Evolutionary conservation across 2,329 filamentous ascomycete species (phyloP), one percentile per base, ranked within the genome.

Genomic region (Phaeosphaeriaceae sp.): DNA sequence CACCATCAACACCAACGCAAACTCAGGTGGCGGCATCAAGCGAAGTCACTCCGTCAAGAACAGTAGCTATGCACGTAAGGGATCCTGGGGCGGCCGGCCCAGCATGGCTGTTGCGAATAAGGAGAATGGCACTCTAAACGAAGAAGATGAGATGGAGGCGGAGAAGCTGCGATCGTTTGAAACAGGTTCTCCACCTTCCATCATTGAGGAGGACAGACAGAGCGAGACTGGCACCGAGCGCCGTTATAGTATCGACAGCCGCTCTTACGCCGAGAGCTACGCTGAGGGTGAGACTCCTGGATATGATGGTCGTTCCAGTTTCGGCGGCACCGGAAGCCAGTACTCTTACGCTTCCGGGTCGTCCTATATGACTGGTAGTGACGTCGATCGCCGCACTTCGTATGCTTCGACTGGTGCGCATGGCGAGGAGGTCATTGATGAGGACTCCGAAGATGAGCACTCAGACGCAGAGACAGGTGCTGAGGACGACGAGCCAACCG

Each of bases 21-120:
- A 56, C 40, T 76, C 77, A 48, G 79, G 77, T 24, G 72, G 81
- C 44, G 87, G 86, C 48, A 83, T 96, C 64, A 79, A 79, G 67
- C 76, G 78, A 33, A 77, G 74, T 54, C 77, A 80, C 47, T 78
- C 75, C 13, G 77, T 79, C 44, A 78, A 78, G 63, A 78, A 72
- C 1, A 72, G 69, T 50, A 66, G 62, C 36, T 71, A 73, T 42
- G 54, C 69, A 15, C 74, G 75, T 48, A 79, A 78, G 56, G 65
- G 66, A 2, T 77, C 75, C 2, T 79, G 77, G 76, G 69, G 66
- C 13, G 70, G 68, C 24, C 74, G 67, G 25, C 72, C 73, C 0
- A 76, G 67, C 50, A 66, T 60, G 41, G 67, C 62, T 11, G 61
- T 71, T 15, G 70, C 66, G 3, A 76, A 83, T 71, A 83, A 84